Conservation (phyloP, 257 asterid species). For the Catharanthus roseus region DNA sequence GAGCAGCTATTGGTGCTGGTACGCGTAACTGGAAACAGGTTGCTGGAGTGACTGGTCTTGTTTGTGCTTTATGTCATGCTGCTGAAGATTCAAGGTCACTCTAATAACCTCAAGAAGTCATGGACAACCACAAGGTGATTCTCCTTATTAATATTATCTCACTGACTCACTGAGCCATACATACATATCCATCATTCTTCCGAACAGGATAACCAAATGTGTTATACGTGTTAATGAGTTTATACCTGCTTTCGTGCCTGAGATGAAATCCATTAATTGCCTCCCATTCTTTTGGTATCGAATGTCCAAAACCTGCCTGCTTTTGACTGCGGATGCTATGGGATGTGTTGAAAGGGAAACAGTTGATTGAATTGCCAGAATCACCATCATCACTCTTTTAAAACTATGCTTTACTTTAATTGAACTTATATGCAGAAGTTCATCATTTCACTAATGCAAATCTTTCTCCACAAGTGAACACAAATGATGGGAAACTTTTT, state of each 20-base stretch:
- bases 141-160: background rate
- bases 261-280: background rate
- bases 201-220: background rate
- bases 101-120: background rate
- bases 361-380: background rate
- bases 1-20: slow-evolving; percentile 75
- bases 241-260: background rate
- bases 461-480: no score
- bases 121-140: background rate
- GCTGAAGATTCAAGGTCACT: slow-evolving; percentile 39
- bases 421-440: no score
- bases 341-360: background rate
- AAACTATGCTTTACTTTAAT: background rate
- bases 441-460: no score
- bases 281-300: background rate
- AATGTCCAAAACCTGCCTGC: background rate
- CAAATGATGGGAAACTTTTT: no score
- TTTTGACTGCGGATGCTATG: background rate
- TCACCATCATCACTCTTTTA: background rate
- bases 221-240: background rate
- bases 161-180: background rate
- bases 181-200: background rate
- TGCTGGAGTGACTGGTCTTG: slow-evolving; percentile 62
- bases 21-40: slow-evolving; percentile 82
- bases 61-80: slow-evolving; percentile 48